Percentiles rank a stretch among this genome's conserved stretches.
Evolutionary conservation across 2,329 filamentous ascomycete species (phyloP).

Genomic region (Botrytis squamosa): DNA sequence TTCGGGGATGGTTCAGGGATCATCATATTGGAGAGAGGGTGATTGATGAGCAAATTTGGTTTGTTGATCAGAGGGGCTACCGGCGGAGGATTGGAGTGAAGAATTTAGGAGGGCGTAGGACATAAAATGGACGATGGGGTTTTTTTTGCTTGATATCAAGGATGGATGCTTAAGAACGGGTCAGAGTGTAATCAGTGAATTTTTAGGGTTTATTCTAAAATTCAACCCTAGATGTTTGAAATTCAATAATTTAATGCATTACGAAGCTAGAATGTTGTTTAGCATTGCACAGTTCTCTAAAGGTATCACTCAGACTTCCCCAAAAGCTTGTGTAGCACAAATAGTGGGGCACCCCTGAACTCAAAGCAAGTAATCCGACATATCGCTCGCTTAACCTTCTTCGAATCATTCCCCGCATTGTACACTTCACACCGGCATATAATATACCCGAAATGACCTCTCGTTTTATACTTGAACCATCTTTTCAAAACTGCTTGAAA

Average conservation of each 20-base stretch:
- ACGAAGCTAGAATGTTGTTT: not conserved
- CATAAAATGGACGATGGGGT: not conserved
- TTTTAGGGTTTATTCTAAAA: not conserved
- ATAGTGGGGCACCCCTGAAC: not conserved
- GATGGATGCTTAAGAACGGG: not conserved
- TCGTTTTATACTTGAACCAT: not conserved
- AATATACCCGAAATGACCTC: not conserved
- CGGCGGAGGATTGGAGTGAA: not conserved
- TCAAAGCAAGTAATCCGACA: conserved; percentile 5
- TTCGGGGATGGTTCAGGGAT: conserved; percentile 17
- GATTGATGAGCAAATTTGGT: conserved; percentile 14
- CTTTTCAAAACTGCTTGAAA: not conserved
- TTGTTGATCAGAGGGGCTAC: not conserved
- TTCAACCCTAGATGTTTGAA: not conserved
- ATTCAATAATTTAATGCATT: too few species aligned
- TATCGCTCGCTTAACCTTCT: conserved; percentile 3
- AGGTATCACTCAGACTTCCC: too few species aligned
- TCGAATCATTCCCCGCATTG: not conserved
- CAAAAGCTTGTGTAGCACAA: not conserved
- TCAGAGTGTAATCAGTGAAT: not conserved
- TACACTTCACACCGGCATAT: conserved; percentile 4
- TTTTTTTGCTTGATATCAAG: not conserved
- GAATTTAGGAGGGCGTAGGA: not conserved
- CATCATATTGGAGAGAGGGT: conserved; percentile 21
- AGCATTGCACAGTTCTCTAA: not conserved